Conservation (phyloP, 2,329 filamentous ascomycete species). For the Curvularia eragrostidis region DNA sequence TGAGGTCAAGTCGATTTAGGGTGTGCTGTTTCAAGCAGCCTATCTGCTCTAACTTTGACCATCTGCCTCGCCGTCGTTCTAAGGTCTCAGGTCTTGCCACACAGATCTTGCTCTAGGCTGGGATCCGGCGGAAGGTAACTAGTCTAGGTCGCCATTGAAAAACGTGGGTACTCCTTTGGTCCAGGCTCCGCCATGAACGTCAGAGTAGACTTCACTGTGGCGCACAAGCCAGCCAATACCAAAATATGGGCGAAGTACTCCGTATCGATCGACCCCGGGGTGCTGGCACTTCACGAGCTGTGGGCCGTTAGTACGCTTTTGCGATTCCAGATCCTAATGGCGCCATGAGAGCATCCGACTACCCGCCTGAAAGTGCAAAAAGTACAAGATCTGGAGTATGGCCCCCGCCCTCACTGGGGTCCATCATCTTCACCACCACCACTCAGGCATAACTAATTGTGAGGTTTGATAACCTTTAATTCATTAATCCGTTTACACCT, state of each 20-base stretch:
- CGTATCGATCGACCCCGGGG: slow-evolving; percentile 14
- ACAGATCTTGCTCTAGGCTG: background rate
- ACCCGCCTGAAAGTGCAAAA: slow-evolving; percentile 6
- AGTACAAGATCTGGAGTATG: slow-evolving; percentile 12
- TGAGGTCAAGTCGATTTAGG: background rate
- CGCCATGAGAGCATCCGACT: slow-evolving; percentile 11
- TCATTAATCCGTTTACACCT: background rate
- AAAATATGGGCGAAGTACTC: slow-evolving; percentile 3
- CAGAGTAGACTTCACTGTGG: slow-evolving; percentile 10
- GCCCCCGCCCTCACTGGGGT: slow-evolving; percentile 9
- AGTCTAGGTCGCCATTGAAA: slow-evolving; percentile 1
- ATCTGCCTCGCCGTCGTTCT: background rate
- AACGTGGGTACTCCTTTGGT: slow-evolving; percentile 5
- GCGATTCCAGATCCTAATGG: slow-evolving; percentile 10
- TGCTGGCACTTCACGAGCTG: slow-evolving; percentile 3
- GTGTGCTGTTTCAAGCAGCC: background rate
- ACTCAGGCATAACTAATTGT: slow-evolving; percentile 3
- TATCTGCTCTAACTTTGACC: background rate
- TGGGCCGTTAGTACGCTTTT: slow-evolving; percentile 11
- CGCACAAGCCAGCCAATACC: slow-evolving; percentile 10
- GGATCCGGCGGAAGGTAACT: slow-evolving; percentile 7
- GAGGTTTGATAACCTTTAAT: background rate
- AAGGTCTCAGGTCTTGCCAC: background rate
- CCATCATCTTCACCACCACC: slow-evolving; percentile 5
- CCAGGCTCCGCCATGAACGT: slow-evolving; percentile 11